Conservation (phyloP, 495 filamentous ascomycete species). For the Aspergillus mulundensis region DNA sequence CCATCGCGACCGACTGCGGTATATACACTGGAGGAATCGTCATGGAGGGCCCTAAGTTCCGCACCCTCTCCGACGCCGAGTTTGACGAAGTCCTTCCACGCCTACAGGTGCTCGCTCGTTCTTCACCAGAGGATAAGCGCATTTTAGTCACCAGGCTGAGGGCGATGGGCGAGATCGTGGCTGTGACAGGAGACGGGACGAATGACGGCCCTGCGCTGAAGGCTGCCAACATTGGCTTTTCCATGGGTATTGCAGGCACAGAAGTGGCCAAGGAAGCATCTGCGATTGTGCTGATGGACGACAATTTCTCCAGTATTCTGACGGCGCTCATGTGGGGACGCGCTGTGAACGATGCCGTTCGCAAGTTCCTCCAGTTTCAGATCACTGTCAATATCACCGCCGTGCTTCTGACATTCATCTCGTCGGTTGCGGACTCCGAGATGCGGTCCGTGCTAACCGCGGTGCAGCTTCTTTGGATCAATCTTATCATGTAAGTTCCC, state of each 20-base stretch:
- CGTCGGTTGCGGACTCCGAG: conserved; percentile 62
- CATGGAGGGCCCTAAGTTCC: conserved; percentile 82
- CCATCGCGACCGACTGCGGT: conserved; percentile 79
- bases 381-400: conserved; percentile 90
- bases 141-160: conserved; percentile 72
- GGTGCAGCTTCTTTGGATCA: conserved; percentile 88
- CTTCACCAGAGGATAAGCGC: conserved; percentile 83
- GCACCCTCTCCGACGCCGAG: conserved; percentile 64
- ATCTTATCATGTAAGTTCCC: conserved; percentile 80
- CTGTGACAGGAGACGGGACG: conserved; percentile 87
- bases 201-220: conserved; percentile 87
- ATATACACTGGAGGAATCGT: conserved; percentile 76
- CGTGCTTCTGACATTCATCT: conserved; percentile 79
- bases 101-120: conserved; percentile 80
- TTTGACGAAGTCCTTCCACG: conserved; percentile 69
- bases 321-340: conserved; percentile 89
- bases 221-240: conserved; percentile 84
- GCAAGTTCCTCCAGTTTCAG: conserved; percentile 90
- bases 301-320: conserved; percentile 85
- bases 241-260: conserved; percentile 87
- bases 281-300: conserved; percentile 89
- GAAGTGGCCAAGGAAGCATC: conserved; percentile 91
- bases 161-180: conserved; percentile 74
- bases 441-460: conserved; percentile 73
- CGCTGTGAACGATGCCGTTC: conserved; percentile 84